phyloP scores from a whole-genome alignment of 768 basidiomycete genomes.

The Pulveroboletus sp. region DNA sequence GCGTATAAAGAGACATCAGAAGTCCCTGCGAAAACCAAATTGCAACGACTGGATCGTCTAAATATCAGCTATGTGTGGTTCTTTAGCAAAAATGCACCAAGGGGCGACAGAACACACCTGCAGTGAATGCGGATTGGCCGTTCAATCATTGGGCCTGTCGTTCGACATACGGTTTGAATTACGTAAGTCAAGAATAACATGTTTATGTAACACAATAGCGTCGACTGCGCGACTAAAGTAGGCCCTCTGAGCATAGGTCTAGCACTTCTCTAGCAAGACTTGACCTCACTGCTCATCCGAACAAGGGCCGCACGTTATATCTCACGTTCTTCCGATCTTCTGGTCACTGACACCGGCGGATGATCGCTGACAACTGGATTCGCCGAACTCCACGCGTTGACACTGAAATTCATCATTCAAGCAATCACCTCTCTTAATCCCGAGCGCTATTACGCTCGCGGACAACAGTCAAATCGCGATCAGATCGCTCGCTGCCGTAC shows the following conservation, averaged over 20 bases:
- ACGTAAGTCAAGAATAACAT: slow-evolving; percentile 3
- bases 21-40: neutral
- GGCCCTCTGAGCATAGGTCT: too few species aligned
- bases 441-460: neutral
- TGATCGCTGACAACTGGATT: slow-evolving; percentile 18
- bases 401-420: slow-evolving; percentile 7
- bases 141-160: too few species aligned
- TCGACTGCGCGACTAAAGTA: too few species aligned
- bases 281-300: neutral
- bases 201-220: slow-evolving; percentile 14
- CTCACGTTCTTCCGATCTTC: slow-evolving; percentile 13
- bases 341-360: slow-evolving; percentile 9
- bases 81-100: neutral
- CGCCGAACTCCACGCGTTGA: slow-evolving; percentile 17
- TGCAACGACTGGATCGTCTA: neutral
- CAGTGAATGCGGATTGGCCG: neutral
- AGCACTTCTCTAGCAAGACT: too few species aligned
- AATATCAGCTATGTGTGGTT: neutral
- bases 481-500: slow-evolving; percentile 19
- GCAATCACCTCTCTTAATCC: slow-evolving; percentile 12
- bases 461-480: slow-evolving; percentile 20
- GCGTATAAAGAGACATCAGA: slow-evolving; percentile 34
- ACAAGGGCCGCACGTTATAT: neutral
- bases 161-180: slow-evolving; percentile 1
- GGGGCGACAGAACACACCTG: slow-evolving; percentile 4